Evolutionary conservation across 768 basidiomycete species (phyloP), one percentile per base, ranked within the genome.

Genomic region (Tricholoma flavovirens): DNA sequence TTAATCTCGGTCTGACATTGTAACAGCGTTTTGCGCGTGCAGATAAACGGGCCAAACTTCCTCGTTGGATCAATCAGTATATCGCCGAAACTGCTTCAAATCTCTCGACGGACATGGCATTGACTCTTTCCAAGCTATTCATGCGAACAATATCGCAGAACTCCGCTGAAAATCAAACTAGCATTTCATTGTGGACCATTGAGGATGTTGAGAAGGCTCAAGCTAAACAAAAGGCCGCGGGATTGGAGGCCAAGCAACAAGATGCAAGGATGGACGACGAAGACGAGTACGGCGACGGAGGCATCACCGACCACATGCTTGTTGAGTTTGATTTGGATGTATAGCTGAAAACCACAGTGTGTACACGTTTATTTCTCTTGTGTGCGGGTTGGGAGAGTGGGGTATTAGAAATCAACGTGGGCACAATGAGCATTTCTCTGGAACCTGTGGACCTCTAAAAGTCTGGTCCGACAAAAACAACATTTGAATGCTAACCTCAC

Each of bases 111-210:
- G 97, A 99, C 70, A 97, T 97, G 92, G 94, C 94, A 3, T 72
- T 98, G 59, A 93, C 92, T 3, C 75, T 97, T 53, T 93, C 94
- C 54, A 97, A 98, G 72, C 76, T 93, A 29, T 99, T 99, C 74
- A 95, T 99, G 84, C 86, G 97, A 7, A 88, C 89, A n/a, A 99
- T 99, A 66, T 98, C 96, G 11, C 97, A 99, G 73, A 96, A 95
- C 65, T 90, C 90, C 46, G 94, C 94, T 60, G 95, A 98, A 72
- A 93, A 94, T 64, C 89, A 91, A 69, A 98, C 95, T 1, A 94
- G 95, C 0, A 76, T 98, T 29, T 95, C 92, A 15, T 76, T 98
- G 35, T 99, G 97, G 97, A 92, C 93, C 17, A 72, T 98, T 35
- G 91, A 93, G 64, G 91, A 98, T 68, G 80, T 99, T 12, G 82